These are phyloP conservation scores for Arachnomyces sp. DNA, from an alignment of 2,329 filamentous ascomycete genomes.

Conservation along the genomic window DNA sequence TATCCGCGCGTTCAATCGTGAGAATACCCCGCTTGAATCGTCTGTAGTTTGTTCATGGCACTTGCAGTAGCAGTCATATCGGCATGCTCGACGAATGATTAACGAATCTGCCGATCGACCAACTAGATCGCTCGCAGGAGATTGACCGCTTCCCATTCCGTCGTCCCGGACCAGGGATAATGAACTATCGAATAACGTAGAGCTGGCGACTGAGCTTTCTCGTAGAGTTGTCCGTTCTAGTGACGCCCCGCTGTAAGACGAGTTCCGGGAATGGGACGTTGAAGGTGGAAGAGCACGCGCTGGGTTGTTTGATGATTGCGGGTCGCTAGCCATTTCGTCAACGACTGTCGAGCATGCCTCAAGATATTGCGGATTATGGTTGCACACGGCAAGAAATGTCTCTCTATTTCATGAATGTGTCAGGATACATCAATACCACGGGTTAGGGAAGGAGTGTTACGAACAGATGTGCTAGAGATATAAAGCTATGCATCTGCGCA, in stretches of 20 bases:
- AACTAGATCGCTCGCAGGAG: neutral
- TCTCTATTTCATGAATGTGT: too few relatives aligned
- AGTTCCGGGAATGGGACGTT: too few relatives aligned
- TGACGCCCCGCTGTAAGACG: too few relatives aligned
- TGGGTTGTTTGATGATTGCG: too few relatives aligned
- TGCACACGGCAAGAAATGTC: constrained; percentile 9
- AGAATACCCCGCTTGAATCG: neutral
- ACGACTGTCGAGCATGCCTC: constrained; percentile 7
- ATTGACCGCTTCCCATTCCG: neutral
- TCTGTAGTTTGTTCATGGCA: constrained; percentile 7
- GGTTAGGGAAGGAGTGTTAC: neutral
- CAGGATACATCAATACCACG: neutral
- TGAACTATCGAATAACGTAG: neutral
- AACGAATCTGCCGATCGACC: constrained; percentile 1
- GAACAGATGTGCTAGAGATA: constrained; percentile 11
- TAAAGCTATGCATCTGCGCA: constrained; percentile 10
- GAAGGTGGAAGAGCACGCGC: too few relatives aligned
- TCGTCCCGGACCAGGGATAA: constrained; percentile 1
- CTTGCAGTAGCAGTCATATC: constrained; percentile 11
- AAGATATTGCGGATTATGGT: constrained; percentile 9
- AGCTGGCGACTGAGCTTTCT: neutral
- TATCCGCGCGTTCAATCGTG: constrained; percentile 1
- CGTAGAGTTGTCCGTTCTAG: too few relatives aligned
- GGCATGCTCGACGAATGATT: constrained; percentile 11
- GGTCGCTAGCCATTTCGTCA: constrained; percentile 7